Evolutionary conservation across 352 stramenopile species (phyloP), one percentile per base, ranked within the genome.

Genomic region (Aphanomyces cochlioides): DNA sequence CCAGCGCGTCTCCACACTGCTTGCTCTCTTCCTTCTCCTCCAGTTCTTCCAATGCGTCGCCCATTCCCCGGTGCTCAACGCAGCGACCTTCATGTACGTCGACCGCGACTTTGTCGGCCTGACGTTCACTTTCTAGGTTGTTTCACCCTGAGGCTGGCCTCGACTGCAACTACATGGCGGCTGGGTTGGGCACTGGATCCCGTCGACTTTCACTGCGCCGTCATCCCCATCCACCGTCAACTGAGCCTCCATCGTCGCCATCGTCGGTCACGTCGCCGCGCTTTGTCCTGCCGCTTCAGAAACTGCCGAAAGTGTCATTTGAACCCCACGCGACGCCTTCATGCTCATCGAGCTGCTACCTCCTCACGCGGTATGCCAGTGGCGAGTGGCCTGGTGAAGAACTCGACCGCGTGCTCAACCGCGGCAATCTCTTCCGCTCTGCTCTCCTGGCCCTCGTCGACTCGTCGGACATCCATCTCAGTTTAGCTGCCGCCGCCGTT

Each of bases 41-140:
- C 74, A 86, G 50, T 61, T 93, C 47, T 43, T 90, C n/a, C 83
- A 81, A 4, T 89, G 92, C 63, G 72, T 93, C 36, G 82, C 92
- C 67, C 84, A 95, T 68, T 77, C 83, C n/a, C 85, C 87, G 50
- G 79, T 95, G 5, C 78, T 95, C 19, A 93, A 95, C 64, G 87
- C 87, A 2, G 81, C 89, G 21, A 72, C 76, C 0, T 90, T 92
- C 73, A 84, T 95, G 86, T 87, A 78, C 45, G 77, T 74, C 36
- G 5, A 21, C 19, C 21, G 47, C 2, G 28, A 6, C 21, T 12
- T 21, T 7, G 34, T 37, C 21, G 4, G 37, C 5, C 1, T 69
- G 7, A 28, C 6, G n/a, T 41, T 15, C 15, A 48, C 58, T 60
- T 10, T 13, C 0, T 72, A 87, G 79, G 66, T 56, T 93, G 7